Percentiles rank a stretch among this genome's conserved stretches.
Evolutionary conservation across 164 flowering plant genomes (phyloP).

Genomic region (Sextonia rubra): DNA sequence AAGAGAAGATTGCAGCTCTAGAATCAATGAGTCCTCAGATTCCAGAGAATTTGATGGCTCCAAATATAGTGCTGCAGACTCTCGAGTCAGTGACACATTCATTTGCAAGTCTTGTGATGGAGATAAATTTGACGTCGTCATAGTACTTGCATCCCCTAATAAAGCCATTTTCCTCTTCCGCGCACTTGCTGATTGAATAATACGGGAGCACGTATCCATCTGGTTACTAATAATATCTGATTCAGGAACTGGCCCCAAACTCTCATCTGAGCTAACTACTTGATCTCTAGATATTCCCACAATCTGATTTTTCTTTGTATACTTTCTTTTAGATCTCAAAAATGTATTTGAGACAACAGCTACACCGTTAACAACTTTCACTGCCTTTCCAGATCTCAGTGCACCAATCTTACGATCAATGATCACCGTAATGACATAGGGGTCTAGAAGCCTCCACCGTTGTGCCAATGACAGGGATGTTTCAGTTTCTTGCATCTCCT

Average conservation of each 20-base stretch:
- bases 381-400: conserved; percentile 27
- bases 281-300: conserved; percentile 2
- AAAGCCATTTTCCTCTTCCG: neutral
- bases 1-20: conserved; percentile 3
- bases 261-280: conserved; percentile 3
- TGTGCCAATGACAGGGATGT: conserved; percentile 32
- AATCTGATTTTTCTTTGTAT: conserved; percentile 10
- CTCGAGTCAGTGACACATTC: conserved; percentile 2
- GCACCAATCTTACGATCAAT: conserved; percentile 54
- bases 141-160: neutral
- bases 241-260: conserved; percentile 6
- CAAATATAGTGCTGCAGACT: neutral
- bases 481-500: conserved; percentile 31
- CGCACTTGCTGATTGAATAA: conserved; percentile 8
- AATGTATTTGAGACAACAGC: conserved; percentile 5
- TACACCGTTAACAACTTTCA: conserved; percentile 12
- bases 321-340: neutral
- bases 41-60: conserved; percentile 8
- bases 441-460: conserved; percentile 72
- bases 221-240: conserved; percentile 6
- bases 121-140: too few relatives aligned
- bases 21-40: neutral
- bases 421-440: conserved; percentile 63
- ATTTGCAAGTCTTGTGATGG: neutral
- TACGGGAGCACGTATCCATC: conserved; percentile 14